Percentiles rank a stretch among this genome's conserved stretches.
Evolutionary conservation across 805 yeast genomes (phyloP).

Genomic region (Sugiyamaella lignohabitans): DNA sequence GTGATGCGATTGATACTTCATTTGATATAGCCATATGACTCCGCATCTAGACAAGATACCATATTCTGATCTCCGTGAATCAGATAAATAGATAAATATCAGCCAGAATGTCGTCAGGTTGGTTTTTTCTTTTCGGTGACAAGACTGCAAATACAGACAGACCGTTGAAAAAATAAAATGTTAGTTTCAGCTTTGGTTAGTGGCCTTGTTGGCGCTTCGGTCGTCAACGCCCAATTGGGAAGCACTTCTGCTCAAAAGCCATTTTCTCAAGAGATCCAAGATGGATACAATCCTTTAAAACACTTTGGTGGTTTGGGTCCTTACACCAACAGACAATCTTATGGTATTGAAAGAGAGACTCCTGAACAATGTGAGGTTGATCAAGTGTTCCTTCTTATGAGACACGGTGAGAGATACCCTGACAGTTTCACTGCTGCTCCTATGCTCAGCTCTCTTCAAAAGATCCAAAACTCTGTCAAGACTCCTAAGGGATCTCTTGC

Average conservation of each 20-base stretch:
- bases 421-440: slow-evolving; percentile 18
- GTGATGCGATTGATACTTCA: too few relatives aligned
- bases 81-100: too few relatives aligned
- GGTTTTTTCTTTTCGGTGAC: too few relatives aligned
- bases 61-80: too few relatives aligned
- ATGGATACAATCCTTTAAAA: slow-evolving; percentile 43
- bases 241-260: slow-evolving; percentile 4
- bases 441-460: slow-evolving; percentile 14
- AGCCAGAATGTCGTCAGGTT: too few relatives aligned
- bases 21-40: too few relatives aligned
- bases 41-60: too few relatives aligned
- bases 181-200: too few relatives aligned
- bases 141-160: too few relatives aligned
- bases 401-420: slow-evolving; percentile 59
- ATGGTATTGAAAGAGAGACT: slow-evolving; percentile 46
- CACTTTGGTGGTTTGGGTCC: slow-evolving; percentile 52
- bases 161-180: too few relatives aligned
- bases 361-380: slow-evolving; percentile 47
- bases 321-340: slow-evolving; percentile 43
- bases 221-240: slow-evolving; percentile 1
- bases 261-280: slow-evolving; percentile 26
- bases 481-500: slow-evolving; percentile 37
- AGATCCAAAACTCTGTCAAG: slow-evolving; percentile 8
- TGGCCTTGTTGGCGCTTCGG: too few relatives aligned
- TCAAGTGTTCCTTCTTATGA: slow-evolving; percentile 46